phyloP scores from a whole-genome alignment of 2,329 filamentous ascomycete species.

The Alternaria triticimaculans region DNA sequence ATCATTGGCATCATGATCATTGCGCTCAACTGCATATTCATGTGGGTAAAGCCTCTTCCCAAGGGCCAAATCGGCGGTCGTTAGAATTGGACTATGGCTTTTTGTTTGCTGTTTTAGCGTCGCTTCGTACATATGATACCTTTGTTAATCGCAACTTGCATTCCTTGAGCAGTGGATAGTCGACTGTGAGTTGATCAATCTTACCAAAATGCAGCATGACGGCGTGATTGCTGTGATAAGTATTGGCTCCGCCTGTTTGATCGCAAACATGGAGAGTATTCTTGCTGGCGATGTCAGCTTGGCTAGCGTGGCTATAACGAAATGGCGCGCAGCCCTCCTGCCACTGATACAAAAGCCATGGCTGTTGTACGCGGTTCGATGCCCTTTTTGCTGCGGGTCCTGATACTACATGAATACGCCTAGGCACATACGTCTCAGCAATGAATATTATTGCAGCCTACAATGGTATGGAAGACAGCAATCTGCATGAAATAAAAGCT shows the following conservation, averaged over 20 bases:
- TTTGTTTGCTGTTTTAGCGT: constrained; percentile 1
- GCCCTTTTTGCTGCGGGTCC: neutral
- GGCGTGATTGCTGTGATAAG: neutral
- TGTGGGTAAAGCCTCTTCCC: constrained; percentile 67
- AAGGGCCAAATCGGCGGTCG: constrained; percentile 60
- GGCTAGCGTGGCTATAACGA: neutral
- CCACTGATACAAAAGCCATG: neutral
- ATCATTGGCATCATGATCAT: constrained; percentile 81
- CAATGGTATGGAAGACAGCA: neutral
- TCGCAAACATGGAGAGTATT: neutral
- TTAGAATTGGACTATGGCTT: constrained; percentile 8
- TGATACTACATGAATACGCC: neutral
- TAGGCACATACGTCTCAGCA: neutral
- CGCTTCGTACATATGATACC: constrained; percentile 5
- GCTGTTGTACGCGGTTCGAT: neutral
- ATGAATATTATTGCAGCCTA: neutral
- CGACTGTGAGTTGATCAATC: neutral
- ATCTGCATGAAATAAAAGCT: neutral
- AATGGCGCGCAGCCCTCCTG: neutral
- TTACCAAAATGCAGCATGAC: neutral
- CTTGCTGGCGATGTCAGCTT: neutral
- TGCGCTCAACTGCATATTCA: constrained; percentile 69
- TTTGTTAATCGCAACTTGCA: neutral
- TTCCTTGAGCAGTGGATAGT: neutral
- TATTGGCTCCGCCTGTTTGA: neutral